phyloP scores from a whole-genome alignment of 1,139 yeast species.

The Magnusiomyces fungicola region DNA sequence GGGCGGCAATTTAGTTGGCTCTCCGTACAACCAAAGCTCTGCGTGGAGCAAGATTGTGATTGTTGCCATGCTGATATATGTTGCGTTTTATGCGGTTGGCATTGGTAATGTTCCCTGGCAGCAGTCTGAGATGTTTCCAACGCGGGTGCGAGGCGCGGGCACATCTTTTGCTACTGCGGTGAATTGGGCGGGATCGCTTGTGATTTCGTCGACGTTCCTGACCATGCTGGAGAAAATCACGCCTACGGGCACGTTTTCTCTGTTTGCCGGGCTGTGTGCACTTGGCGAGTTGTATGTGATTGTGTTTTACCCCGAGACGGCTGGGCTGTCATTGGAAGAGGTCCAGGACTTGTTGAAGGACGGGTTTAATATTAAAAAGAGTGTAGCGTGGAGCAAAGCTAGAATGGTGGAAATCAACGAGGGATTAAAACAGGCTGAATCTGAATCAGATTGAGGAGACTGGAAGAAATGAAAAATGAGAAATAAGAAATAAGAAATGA shows the following conservation, averaged over 20 bases:
- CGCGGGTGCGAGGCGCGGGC: conserved; percentile 87
- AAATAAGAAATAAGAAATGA: too few relatives aligned
- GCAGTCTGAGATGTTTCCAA: conserved; percentile 90
- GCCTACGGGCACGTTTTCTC: conserved; percentile 88
- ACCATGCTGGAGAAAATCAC: conserved; percentile 91
- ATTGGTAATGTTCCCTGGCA: conserved; percentile 99
- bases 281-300: conserved; percentile 64
- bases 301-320: conserved; percentile 86
- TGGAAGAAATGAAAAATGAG: too few relatives aligned
- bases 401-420: conserved; percentile 15
- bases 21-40: conserved; percentile 46
- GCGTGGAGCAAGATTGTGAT: conserved; percentile 87
- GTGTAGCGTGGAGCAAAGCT: conserved; percentile 53
- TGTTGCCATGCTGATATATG: conserved; percentile 76
- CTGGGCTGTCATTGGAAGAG: conserved; percentile 86
- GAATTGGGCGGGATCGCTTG: conserved; percentile 93
- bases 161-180: conserved; percentile 88
- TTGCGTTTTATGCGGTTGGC: conserved; percentile 87
- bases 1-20: conserved; percentile 39
- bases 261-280: conserved; percentile 76
- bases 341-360: conserved; percentile 70
- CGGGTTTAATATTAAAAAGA: conserved; percentile 78
- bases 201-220: conserved; percentile 82
- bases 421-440: too few relatives aligned
- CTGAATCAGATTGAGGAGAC: too few relatives aligned